A percentile compares a stretch with the other conserved stretches of the same genome.
phyloP scores from a whole-genome alignment of 495 filamentous ascomycete genomes.

The Polyplosphaeria fusca region DNA sequence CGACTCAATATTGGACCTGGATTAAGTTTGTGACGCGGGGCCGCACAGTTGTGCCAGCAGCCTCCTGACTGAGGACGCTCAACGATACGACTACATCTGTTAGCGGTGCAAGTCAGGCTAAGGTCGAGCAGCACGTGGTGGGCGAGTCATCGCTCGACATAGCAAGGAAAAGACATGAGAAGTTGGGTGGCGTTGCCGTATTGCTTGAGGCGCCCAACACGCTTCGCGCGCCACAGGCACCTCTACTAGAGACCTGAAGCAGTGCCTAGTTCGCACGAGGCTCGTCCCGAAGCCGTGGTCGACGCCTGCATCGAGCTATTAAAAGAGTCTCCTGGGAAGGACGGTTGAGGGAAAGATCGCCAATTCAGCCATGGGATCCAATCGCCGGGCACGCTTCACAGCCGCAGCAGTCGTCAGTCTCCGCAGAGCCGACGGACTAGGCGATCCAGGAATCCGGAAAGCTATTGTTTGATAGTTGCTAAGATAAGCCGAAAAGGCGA shows the following conservation, averaged over 20 bases:
- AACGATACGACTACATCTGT: neutral
- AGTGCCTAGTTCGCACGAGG: constrained; percentile 1
- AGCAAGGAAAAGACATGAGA: too few relatives aligned
- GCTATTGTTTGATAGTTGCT: neutral
- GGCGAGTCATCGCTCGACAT: neutral
- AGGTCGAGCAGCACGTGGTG: neutral
- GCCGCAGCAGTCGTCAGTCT: neutral
- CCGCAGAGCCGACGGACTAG: neutral
- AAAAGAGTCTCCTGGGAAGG: neutral
- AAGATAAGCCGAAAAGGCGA: neutral
- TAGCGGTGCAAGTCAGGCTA: neutral
- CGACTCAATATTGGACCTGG: too few relatives aligned
- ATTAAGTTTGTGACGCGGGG: too few relatives aligned
- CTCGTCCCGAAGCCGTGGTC: constrained; percentile 15
- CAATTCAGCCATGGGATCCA: neutral
- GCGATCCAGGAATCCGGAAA: constrained; percentile 1
- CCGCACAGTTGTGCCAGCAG: too few relatives aligned
- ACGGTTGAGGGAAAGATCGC: neutral
- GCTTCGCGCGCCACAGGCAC: neutral
- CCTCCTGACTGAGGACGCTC: too few relatives aligned
- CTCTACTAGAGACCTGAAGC: neutral
- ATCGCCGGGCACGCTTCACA: neutral
- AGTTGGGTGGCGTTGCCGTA: too few relatives aligned
- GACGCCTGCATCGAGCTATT: neutral
- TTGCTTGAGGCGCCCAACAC: too few relatives aligned